Conservation (phyloP, 2,329 filamentous ascomycete genomes). For the Nemania bipapillata region DNA sequence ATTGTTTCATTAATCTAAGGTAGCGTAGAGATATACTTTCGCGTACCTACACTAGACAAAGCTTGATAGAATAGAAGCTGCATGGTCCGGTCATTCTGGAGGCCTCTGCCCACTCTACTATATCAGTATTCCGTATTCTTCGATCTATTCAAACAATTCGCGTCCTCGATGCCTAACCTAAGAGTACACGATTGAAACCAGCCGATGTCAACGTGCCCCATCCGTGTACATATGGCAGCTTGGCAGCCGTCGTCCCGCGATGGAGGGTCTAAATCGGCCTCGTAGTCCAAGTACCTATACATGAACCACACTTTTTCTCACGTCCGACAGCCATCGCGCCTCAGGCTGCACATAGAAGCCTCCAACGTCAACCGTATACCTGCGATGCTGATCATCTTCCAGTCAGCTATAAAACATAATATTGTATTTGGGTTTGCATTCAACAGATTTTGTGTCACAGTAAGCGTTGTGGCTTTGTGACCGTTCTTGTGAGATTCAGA, state of each 20-base stretch:
- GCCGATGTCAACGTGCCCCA: constrained; percentile 11
- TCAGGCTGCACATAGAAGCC: no score
- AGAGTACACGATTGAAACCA: neutral
- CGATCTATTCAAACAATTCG: neutral
- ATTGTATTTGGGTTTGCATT: neutral
- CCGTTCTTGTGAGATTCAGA: no score
- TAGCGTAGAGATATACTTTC: neutral
- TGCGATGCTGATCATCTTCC: neutral
- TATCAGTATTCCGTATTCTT: neutral
- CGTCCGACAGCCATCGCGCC: no score
- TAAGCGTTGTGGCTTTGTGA: neutral
- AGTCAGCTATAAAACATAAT: neutral
- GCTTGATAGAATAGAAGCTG: neutral
- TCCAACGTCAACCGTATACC: no score
- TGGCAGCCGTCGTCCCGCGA: constrained; percentile 33
- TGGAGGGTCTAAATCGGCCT: constrained; percentile 16
- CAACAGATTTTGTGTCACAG: neutral
- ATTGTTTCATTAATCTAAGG: constrained; percentile 21
- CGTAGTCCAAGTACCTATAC: constrained; percentile 9
- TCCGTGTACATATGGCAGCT: constrained; percentile 22
- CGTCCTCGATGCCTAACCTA: neutral
- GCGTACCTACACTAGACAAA: neutral
- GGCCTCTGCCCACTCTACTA: neutral
- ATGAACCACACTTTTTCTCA: neutral
- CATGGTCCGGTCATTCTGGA: neutral